Evolutionary conservation across 345 rosid species (phyloP).

Genomic region (Atalantia buxifolia): DNA sequence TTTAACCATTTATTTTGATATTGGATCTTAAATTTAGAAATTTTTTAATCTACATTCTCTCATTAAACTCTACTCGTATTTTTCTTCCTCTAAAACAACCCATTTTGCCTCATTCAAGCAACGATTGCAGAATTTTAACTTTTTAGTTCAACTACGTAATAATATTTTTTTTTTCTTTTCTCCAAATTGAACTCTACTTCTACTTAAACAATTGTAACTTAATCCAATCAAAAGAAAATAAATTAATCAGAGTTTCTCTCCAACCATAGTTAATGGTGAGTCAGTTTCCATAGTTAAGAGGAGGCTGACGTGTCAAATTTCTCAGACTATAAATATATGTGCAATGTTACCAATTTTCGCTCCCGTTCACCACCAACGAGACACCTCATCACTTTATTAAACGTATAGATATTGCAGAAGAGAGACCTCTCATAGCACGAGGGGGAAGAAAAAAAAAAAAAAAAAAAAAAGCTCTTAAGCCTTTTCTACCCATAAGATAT

Average conservation of each 20-base stretch:
- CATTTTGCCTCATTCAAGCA: no score
- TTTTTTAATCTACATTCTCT: no score
- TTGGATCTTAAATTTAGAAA: no score
- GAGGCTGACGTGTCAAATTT: slow-evolving; percentile 26
- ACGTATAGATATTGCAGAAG: slow-evolving; percentile 34
- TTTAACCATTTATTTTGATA: no score
- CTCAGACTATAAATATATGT: slow-evolving; percentile 11
- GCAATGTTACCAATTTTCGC: background rate
- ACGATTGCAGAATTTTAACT: no score
- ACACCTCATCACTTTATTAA: slow-evolving; percentile 43
- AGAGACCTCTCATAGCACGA: slow-evolving; percentile 25
- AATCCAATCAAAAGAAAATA: background rate
- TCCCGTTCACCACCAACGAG: slow-evolving; percentile 18
- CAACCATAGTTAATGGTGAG: slow-evolving; percentile 27
- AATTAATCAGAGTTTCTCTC: slow-evolving; percentile 9
- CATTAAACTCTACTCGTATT: no score
- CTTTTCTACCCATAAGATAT: background rate
- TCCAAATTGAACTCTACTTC: background rate
- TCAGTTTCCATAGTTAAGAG: slow-evolving; percentile 24
- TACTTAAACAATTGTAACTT: background rate
- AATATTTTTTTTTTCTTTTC: no score
- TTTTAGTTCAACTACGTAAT: no score
- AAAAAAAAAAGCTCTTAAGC: background rate
- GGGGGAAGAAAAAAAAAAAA: background rate
- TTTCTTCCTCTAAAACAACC: no score